Base-by-base conservation (phyloP, 345 rosid species). In the Nephelium lappaceum region DNA sequence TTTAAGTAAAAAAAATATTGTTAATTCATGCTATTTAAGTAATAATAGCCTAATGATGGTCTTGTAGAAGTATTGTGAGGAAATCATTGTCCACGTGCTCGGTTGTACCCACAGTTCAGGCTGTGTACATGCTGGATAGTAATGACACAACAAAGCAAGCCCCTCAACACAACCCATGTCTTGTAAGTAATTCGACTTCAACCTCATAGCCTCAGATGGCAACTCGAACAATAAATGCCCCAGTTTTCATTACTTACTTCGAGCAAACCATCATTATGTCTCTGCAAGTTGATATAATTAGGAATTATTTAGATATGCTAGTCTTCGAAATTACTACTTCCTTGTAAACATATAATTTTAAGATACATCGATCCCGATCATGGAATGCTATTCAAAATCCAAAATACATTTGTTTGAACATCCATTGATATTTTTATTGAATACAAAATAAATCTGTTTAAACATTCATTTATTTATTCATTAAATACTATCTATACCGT, bases 41-140 rank as follows among this genome's bases (percentile, higher is more conserved):
- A n/a, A n/a, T n/a, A n/a, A n/a, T n/a, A n/a, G n/a, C n/a, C n/a
- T n/a, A n/a, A n/a, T n/a, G n/a, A n/a, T 82, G 80, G 41, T 85
- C 87, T 61, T 85, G 87, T 62, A 83, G 57, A 73, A 85, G 79
- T 6, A 80, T 5, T 0, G 87, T 85, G 57, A 85, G 31, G 70
- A 82, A 80, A 62, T 75, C 70, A 45, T 72, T 71, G 25, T 83
- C 90, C 5, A 84, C 58, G 31, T 87, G 88, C 9, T 70, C 71
- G 58, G 55, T 47, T 9, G 47, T 38, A 5, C 85, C 90, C 5
- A 83, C 31, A 19, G 88, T 43, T 83, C 81, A 18, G 90, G 87
- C 67, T 87, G 76, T 11, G 88, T 84, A 19, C 87, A 87, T 25
- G 85, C 53, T 2, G 83, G 87, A 19, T 81, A 83, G 69, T 85